A percentile compares a stretch with the other conserved stretches of the same genome.
phyloP scores from a whole-genome alignment of 345 rosid species.

The Lepidium africanum region DNA sequence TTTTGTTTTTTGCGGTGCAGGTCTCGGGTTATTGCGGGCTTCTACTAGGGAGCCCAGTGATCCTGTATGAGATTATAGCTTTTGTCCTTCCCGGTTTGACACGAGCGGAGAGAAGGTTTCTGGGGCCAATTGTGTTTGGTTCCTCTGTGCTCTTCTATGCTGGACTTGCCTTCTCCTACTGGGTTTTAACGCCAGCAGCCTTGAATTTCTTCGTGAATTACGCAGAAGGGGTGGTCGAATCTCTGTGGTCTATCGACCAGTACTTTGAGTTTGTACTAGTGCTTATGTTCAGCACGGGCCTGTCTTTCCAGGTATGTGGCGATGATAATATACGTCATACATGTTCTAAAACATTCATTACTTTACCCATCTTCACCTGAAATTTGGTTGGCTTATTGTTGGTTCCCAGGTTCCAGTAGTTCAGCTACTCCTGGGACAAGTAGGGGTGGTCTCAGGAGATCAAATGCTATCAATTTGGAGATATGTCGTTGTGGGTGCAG shows the following conservation, averaged over 20 bases:
- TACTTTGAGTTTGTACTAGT: constrained; percentile 95
- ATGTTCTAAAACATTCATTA: not conserved
- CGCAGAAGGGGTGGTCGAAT: constrained; percentile 96
- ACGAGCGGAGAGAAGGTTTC: constrained; percentile 76
- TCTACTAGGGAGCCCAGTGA: constrained; percentile 86
- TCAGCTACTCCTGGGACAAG: constrained; percentile 87
- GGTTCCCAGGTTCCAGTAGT: constrained; percentile 84
- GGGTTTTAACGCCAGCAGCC: constrained; percentile 88
- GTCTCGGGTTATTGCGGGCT: constrained; percentile 97
- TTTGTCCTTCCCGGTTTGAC: constrained; percentile 97
- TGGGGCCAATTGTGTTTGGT: constrained; percentile 89
- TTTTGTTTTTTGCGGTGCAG: constrained; percentile 32
- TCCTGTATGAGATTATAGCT: constrained; percentile 88
- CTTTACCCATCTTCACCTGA: constrained; percentile 11
- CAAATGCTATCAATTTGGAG: constrained; percentile 97
- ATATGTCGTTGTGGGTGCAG: constrained; percentile 92
- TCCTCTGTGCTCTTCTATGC: constrained; percentile 90
- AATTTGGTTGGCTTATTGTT: not conserved
- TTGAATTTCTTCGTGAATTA: constrained; percentile 88
- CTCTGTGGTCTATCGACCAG: constrained; percentile 97
- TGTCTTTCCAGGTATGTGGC: constrained; percentile 81
- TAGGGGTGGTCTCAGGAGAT: constrained; percentile 79
- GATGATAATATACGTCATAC: not conserved
- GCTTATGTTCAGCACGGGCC: constrained; percentile 98
- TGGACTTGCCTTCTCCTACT: constrained; percentile 79